Conservation (phyloP, 1,139 yeast genomes). For the Waltiozyma solani region DNA sequence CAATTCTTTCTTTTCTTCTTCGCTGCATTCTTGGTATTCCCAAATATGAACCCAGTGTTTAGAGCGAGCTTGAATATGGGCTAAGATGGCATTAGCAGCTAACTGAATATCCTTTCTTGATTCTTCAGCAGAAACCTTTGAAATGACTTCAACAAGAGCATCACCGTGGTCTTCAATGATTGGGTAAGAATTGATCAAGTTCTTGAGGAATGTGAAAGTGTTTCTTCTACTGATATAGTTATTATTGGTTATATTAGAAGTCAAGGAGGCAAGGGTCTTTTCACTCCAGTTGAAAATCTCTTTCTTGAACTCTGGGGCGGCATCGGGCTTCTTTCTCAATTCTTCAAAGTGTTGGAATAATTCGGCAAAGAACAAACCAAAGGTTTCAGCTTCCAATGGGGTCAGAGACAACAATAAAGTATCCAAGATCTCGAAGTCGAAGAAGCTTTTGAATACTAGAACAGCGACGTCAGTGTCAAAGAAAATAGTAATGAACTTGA, state of each 20-base stretch:
- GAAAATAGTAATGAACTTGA: constrained; percentile 46
- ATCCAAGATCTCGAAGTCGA: constrained; percentile 40
- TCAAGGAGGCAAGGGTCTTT: constrained; percentile 32
- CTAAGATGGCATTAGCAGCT: constrained; percentile 69
- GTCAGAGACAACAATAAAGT: constrained; percentile 65
- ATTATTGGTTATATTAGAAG: constrained; percentile 40
- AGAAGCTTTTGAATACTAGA: constrained; percentile 36
- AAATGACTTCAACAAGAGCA: constrained; percentile 36
- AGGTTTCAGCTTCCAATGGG: constrained; percentile 69
- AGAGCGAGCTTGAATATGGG: constrained; percentile 54
- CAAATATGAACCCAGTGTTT: constrained; percentile 46
- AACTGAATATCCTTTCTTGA: constrained; percentile 72
- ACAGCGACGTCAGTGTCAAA: constrained; percentile 34
- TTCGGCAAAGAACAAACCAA: constrained; percentile 65
- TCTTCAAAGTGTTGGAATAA: constrained; percentile 35
- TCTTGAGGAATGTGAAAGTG: constrained; percentile 69
- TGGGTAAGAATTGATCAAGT: constrained; percentile 58
- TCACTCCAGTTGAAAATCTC: constrained; percentile 47
- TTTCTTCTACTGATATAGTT: constrained; percentile 81
- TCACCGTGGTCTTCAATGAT: constrained; percentile 61
- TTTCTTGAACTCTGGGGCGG: constrained; percentile 29
- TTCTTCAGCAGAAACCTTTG: constrained; percentile 42
- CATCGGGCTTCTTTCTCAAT: constrained; percentile 12
- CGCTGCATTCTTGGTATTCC: constrained; percentile 42
- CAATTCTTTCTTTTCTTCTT: constrained; percentile 22